Evolutionary conservation across 2,329 filamentous ascomycete species (phyloP), one percentile per base, ranked within the genome.

Genomic region (Aureobasidium subglaciale): DNA sequence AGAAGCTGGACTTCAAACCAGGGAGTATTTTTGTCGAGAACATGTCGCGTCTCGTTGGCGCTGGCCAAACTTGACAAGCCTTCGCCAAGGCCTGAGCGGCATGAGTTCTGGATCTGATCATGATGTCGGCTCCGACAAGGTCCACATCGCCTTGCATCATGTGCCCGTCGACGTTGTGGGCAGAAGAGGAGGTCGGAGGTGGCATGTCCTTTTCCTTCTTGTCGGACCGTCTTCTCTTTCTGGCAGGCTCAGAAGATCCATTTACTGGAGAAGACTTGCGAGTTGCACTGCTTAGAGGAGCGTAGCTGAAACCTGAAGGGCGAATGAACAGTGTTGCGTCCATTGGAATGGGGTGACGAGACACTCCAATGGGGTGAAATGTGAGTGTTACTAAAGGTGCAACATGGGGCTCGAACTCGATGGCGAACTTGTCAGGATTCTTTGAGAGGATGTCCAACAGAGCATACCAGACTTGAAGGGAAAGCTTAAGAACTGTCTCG

Each of bases 111-210:
- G 91, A 96, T 59, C 92, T 84, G 48, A 97, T 83, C 70, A 99
- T 82, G 6, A 85, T 85, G 58, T 99, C 93, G 64, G 87, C 82
- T 29, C 93, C 91, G 24, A 99, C 91, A 38, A 99, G 78, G 66
- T 99, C 95, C 43, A 97, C 86, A 65, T 99, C 95, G 50, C 95
- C 93, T 67, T 92, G 88, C 76, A 99, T 90, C 86, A 99, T 96
- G 63, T 95, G 91, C 9, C 91, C 93, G 68, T 99, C 93, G 16
- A 99, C 90, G 69, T 99, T 96, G 70, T 99, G 93, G 1, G 87
- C 82, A n/a, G 87, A 80, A 4, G 80, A 73, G 1, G 81, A 73
- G 1, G 60, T 57, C 5, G 64, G 59, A 7, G 62, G 59, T 4
- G 80, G 74, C 8, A 79, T 72, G 25, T 91, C 86, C 55, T 93